phyloP scores from a whole-genome alignment of 2,329 filamentous ascomycete species.

The Leptographium lundbergii region DNA sequence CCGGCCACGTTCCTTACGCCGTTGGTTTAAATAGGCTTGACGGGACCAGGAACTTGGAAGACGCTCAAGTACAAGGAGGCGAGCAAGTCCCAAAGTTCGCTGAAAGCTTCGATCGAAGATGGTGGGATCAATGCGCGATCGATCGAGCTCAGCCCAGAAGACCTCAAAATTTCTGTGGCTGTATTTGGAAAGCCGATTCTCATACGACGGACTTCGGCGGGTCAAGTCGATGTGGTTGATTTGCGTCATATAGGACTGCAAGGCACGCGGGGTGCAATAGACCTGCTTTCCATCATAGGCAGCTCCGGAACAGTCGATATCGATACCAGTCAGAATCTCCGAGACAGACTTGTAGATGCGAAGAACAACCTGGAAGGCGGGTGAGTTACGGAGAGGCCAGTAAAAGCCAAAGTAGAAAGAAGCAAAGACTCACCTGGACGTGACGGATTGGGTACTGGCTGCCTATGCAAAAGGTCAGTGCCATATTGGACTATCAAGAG shows the following conservation, averaged over 20 bases:
- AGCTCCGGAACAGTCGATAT: conserved; percentile 73
- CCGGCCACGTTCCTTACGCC: conserved; percentile 47
- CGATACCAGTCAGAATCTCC: conserved; percentile 78
- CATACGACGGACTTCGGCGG: conserved; percentile 73
- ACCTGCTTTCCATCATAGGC: conserved; percentile 74
- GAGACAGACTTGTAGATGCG: conserved; percentile 74
- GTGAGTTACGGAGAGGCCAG: background rate
- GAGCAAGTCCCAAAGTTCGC: conserved; percentile 62
- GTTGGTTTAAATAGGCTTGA: conserved; percentile 56
- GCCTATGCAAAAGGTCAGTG: conserved; percentile 23
- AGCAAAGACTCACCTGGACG: conserved; percentile 35
- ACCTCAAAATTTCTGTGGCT: conserved; percentile 75
- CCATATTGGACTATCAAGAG: background rate
- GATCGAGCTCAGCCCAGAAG: conserved; percentile 63
- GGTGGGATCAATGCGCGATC: conserved; percentile 67
- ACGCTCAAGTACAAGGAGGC: conserved; percentile 67
- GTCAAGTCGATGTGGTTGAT: conserved; percentile 69
- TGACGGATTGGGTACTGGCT: conserved; percentile 76
- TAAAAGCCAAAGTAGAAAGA: background rate
- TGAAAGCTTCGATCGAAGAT: conserved; percentile 75
- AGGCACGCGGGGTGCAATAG: conserved; percentile 62
- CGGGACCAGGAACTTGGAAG: conserved; percentile 57
- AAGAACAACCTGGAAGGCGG: conserved; percentile 53
- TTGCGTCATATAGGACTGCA: conserved; percentile 72
- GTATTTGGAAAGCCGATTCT: conserved; percentile 78